Base-by-base conservation (phyloP, 2,329 filamentous ascomycete species). In the Colletotrichum sp. region DNA sequence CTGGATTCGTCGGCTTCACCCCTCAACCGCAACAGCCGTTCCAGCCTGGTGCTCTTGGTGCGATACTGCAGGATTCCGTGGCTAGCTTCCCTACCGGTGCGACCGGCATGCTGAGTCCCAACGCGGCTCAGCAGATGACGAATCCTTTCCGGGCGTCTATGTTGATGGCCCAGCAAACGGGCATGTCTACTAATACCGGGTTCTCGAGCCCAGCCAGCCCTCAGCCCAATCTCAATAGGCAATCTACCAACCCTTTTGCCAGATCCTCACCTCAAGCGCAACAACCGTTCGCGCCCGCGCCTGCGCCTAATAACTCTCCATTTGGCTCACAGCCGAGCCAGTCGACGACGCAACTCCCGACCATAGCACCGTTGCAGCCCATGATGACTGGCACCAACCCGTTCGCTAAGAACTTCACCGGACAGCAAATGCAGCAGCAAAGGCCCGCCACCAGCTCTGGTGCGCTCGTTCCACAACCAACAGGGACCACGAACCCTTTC, bases 91-190 rank as follows among this genome's bases (percentile, higher is more conserved):
- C 89, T 79, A 85, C 81, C 12, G 83, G 83, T 15, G 77, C 85
- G 81, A 78, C 86, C 78, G 79, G 82, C 76, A 78, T 86, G 81
- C 80, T 86, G 74, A 76, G 72, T 31, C 83, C 80, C 65, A 79
- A 87, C 75, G 83, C 86, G 83, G 79, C 86, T 83, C 89, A 88
- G 80, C 90, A 92, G 78, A 92, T 87, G 27, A 98, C 95, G 9
- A 99, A 99, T 81, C 97, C 97, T 0, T 99, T 99, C 90, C 90
- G 97, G 55, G 93, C 95, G 80, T 98, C 96, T 2, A 96, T 96
- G 92, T 87, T 98, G 85, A 88, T 89, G 86, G 85, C 82, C 74
- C 87, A 89, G 79, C 86, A 87, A 78, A 90, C 91, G 9, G 89
- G 89, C 61, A 81, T 86, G 76, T 78, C 83, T 55, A 79, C 80